Evolutionary conservation across 2,329 filamentous ascomycete species (phyloP).

Genomic region (Phaeosphaeria sp.): DNA sequence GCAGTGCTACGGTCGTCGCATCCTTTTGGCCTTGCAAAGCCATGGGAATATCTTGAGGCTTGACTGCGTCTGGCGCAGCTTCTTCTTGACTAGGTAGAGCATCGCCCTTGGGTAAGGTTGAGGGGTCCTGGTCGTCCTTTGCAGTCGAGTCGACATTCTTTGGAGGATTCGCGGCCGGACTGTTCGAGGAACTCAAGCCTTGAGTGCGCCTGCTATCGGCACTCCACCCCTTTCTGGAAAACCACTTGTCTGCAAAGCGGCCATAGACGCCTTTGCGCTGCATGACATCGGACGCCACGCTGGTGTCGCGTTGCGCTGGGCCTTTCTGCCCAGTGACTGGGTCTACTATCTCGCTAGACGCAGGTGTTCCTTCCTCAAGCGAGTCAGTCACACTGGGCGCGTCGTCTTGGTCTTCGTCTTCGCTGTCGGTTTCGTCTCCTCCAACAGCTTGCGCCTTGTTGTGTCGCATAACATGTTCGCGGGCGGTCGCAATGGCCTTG

Average conservation of each 20-base stretch:
- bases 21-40: conserved; percentile 40
- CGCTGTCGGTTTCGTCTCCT: conserved; percentile 40
- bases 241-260: conserved; percentile 89
- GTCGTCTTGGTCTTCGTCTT: conserved; percentile 44
- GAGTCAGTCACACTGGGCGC: conserved; percentile 46
- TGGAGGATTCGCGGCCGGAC: conserved; percentile 46
- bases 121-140: conserved; percentile 28
- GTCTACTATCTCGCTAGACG: conserved; percentile 42
- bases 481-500: conserved; percentile 71
- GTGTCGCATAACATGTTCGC: conserved; percentile 51
- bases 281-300: conserved; percentile 88
- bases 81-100: conserved; percentile 28
- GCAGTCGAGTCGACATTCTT: conserved; percentile 42
- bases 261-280: conserved; percentile 83
- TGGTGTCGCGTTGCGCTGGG: conserved; percentile 47
- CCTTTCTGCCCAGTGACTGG: conserved; percentile 35
- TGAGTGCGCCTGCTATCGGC: conserved; percentile 72
- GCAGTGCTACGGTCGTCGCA: conserved; percentile 53
- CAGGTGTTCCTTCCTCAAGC: conserved; percentile 40
- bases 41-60: conserved; percentile 44
- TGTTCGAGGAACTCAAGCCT: conserved; percentile 66
- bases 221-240: conserved; percentile 83
- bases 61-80: conserved; percentile 26
- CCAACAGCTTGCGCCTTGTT: conserved; percentile 31
- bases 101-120: conserved; percentile 21